Percentiles rank a stretch among this genome's conserved stretches.
These are phyloP conservation scores for Trametes sanguinea DNA, from an alignment of 768 basidiomycete genomes.

Conservation along the genomic window DNA sequence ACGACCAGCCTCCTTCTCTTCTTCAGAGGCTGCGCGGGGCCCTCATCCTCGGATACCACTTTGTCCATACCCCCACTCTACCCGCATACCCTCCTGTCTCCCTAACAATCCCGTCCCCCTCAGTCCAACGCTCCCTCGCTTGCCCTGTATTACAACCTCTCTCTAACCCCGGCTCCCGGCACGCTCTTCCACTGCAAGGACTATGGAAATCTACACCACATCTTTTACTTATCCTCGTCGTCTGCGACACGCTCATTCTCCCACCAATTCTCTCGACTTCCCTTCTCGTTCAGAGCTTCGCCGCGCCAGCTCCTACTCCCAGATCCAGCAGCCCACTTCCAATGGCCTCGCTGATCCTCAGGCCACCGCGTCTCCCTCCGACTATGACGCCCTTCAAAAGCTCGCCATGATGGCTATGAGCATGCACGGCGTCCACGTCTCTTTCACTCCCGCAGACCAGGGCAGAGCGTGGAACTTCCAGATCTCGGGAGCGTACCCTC, in stretches of 20 bases:
- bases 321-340: slow-evolving; percentile 37
- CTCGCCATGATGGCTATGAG: slow-evolving; percentile 74
- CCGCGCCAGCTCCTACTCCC: slow-evolving; percentile 38
- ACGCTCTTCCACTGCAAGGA: slow-evolving; percentile 19
- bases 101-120: slow-evolving; percentile 30
- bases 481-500: slow-evolving; percentile 87
- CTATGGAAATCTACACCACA: slow-evolving; percentile 94
- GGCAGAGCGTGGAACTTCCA: slow-evolving; percentile 85
- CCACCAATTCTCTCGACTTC: slow-evolving; percentile 66
- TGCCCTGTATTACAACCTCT: slow-evolving; percentile 30
- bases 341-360: slow-evolving; percentile 35
- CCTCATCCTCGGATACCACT: slow-evolving; percentile 35
- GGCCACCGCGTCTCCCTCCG: slow-evolving; percentile 42
- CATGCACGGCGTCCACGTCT: slow-evolving; percentile 80
- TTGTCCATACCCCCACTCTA: slow-evolving; percentile 37
- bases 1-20: slow-evolving; percentile 34
- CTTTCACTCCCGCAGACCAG: slow-evolving; percentile 72
- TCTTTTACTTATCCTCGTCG: slow-evolving; percentile 91
- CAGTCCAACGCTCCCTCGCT: slow-evolving; percentile 5
- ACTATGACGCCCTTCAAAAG: slow-evolving; percentile 76
- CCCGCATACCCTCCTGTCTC: slow-evolving; percentile 36
- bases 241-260: slow-evolving; percentile 67
- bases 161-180: slow-evolving; percentile 8
- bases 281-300: slow-evolving; percentile 48
- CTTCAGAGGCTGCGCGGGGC: slow-evolving; percentile 34